phyloP scores from a whole-genome alignment of 1,139 yeast species.

The Trichomonascaceae sp. region DNA sequence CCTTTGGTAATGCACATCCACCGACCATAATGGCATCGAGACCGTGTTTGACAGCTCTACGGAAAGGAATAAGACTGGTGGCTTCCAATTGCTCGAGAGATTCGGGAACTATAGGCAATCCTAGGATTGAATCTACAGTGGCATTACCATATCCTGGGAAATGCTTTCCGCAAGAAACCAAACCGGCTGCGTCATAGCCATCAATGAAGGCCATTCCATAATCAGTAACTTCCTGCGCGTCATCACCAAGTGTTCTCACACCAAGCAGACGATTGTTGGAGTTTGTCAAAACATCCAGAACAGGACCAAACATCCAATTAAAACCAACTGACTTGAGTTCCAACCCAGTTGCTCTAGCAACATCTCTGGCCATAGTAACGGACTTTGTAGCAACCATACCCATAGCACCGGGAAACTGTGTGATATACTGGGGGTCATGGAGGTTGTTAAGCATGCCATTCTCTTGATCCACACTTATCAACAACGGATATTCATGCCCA shows the following conservation, averaged over 20 bases:
- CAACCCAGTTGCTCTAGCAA: constrained; percentile 50
- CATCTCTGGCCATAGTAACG: constrained; percentile 45
- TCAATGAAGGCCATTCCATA: constrained; percentile 51
- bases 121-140: constrained; percentile 51
- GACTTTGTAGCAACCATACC: constrained; percentile 56
- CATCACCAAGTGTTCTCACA: constrained; percentile 58
- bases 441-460: constrained; percentile 49
- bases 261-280: constrained; percentile 55
- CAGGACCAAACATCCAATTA: constrained; percentile 57
- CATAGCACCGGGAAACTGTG: constrained; percentile 64
- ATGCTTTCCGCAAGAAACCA: constrained; percentile 56
- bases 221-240: constrained; percentile 51
- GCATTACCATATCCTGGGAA: constrained; percentile 67
- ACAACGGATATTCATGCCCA: constrained; percentile 48
- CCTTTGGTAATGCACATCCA: constrained; percentile 65
- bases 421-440: constrained; percentile 46
- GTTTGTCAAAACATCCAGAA: constrained; percentile 56
- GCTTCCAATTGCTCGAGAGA: constrained; percentile 49
- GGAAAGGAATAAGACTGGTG: constrained; percentile 50
- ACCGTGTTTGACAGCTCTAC: constrained; percentile 43
- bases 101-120: constrained; percentile 56
- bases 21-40: constrained; percentile 58
- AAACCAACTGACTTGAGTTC: constrained; percentile 53
- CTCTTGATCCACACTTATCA: constrained; percentile 42
- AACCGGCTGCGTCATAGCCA: constrained; percentile 53